phyloP scores from a whole-genome alignment of 2,329 filamentous ascomycete genomes.

The Escovopsis sp. region DNA sequence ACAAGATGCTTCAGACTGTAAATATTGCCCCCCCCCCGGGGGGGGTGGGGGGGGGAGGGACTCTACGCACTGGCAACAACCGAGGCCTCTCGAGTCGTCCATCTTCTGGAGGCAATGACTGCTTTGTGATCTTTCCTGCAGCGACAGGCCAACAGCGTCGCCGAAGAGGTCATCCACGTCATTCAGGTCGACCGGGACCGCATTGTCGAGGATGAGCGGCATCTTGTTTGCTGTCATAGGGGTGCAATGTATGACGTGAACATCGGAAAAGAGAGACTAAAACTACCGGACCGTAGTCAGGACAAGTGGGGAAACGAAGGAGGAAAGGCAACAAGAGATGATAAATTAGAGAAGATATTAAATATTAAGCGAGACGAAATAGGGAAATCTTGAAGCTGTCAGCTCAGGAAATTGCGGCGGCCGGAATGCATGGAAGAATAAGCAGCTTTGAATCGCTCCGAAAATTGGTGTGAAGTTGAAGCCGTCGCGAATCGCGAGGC shows the following conservation, averaged over 20 bases:
- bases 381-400: too few relatives aligned
- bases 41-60: neutral
- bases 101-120: slow-evolving; percentile 59
- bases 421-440: too few relatives aligned
- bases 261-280: neutral
- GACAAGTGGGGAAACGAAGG: too few relatives aligned
- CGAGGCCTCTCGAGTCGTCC: slow-evolving; percentile 59
- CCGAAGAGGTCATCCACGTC: slow-evolving; percentile 65
- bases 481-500: too few relatives aligned
- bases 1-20: neutral
- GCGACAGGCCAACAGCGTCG: slow-evolving; percentile 46
- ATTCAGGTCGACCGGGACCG: slow-evolving; percentile 37
- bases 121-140: slow-evolving; percentile 28
- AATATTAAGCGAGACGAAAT: too few relatives aligned
- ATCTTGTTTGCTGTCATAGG: slow-evolving; percentile 25
- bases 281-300: neutral
- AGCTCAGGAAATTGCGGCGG: too few relatives aligned
- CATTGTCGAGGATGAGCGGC: slow-evolving; percentile 26
- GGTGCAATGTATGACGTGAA: neutral
- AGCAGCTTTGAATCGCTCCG: too few relatives aligned
- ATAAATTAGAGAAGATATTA: too few relatives aligned
- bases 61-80: slow-evolving; percentile 62
- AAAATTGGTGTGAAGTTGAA: too few relatives aligned
- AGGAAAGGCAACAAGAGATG: too few relatives aligned
- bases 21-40: too few relatives aligned